Evolutionary conservation across 2,329 filamentous ascomycete genomes (phyloP).

Genomic region (Periconia sp.): DNA sequence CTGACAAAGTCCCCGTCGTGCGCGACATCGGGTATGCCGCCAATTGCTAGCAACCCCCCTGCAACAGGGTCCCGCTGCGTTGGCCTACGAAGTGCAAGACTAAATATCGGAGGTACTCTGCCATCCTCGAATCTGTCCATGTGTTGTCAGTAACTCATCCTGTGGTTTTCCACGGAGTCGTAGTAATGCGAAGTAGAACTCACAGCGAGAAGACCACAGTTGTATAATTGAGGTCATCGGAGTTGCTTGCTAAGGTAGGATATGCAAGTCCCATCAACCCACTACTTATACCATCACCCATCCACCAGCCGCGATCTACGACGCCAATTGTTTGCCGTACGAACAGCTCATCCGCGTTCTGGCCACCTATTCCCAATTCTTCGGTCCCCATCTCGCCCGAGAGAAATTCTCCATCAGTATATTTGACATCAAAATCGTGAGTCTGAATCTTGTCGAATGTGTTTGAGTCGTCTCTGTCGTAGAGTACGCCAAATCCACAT

Average conservation of each 20-base stretch:
- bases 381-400: constrained; percentile 27
- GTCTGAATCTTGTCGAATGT: constrained; percentile 8
- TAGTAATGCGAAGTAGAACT: constrained; percentile 12
- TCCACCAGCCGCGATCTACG: constrained; percentile 34
- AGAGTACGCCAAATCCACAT: constrained; percentile 28
- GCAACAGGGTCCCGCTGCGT: constrained; percentile 7
- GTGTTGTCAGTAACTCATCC: not conserved
- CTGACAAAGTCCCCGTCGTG: constrained; percentile 21
- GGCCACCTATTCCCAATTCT: constrained; percentile 22
- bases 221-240: constrained; percentile 24
- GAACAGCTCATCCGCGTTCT: constrained; percentile 12
- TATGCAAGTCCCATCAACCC: constrained; percentile 39
- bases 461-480: constrained; percentile 8
- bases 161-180: not conserved
- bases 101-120: constrained; percentile 26
- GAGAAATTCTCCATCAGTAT: constrained; percentile 33
- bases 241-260: constrained; percentile 21
- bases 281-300: constrained; percentile 32
- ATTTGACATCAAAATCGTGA: constrained; percentile 24
- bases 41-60: constrained; percentile 39
- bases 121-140: constrained; percentile 15
- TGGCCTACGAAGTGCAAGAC: constrained; percentile 30
- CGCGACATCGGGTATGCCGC: constrained; percentile 29
- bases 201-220: constrained; percentile 31
- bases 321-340: constrained; percentile 34